Evolutionary conservation across 163 green algal genomes (phyloP).

Genomic region (Coccomyxa subellipsoidea): DNA sequence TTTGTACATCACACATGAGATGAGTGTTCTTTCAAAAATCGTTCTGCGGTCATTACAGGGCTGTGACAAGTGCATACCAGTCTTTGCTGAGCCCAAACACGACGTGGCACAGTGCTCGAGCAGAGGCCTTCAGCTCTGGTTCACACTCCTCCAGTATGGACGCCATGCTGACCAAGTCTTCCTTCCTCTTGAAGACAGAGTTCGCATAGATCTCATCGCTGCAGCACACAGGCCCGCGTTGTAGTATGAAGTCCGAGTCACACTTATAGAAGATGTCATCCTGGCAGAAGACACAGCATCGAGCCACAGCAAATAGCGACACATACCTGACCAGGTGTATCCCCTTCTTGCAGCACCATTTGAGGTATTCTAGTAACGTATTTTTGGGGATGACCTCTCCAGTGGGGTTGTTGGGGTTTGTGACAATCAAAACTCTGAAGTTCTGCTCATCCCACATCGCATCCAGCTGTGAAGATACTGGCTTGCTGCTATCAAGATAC

Average conservation of each 20-base stretch:
- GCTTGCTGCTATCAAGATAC: slow-evolving; percentile 32
- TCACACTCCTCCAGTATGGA: slow-evolving; percentile 37
- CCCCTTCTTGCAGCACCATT: slow-evolving; percentile 64
- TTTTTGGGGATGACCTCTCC: slow-evolving; percentile 49
- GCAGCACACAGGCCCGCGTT: too few species aligned
- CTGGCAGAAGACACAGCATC: too few species aligned
- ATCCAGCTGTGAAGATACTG: neutral
- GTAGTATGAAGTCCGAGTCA: too few species aligned
- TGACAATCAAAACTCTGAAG: slow-evolving; percentile 64
- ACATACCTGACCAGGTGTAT: slow-evolving; percentile 66
- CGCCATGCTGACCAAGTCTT: slow-evolving; percentile 46
- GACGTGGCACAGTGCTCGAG: slow-evolving; percentile 50
- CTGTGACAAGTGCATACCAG: slow-evolving; percentile 64
- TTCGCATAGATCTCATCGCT: slow-evolving; percentile 91
- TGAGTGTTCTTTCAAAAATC: too few species aligned
- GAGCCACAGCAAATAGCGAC: too few species aligned
- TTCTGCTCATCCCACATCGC: neutral
- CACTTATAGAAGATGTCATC: too few species aligned
- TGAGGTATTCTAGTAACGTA: slow-evolving; percentile 58
- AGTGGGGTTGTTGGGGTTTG: slow-evolving; percentile 85
- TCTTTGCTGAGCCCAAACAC: slow-evolving; percentile 81
- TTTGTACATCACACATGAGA: neutral
- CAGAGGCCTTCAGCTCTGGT: neutral
- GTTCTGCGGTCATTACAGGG: too few species aligned
- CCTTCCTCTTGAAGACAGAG: slow-evolving; percentile 52